Base-by-base conservation (phyloP, 768 basidiomycete genomes). In the Amanita rimosa region DNA sequence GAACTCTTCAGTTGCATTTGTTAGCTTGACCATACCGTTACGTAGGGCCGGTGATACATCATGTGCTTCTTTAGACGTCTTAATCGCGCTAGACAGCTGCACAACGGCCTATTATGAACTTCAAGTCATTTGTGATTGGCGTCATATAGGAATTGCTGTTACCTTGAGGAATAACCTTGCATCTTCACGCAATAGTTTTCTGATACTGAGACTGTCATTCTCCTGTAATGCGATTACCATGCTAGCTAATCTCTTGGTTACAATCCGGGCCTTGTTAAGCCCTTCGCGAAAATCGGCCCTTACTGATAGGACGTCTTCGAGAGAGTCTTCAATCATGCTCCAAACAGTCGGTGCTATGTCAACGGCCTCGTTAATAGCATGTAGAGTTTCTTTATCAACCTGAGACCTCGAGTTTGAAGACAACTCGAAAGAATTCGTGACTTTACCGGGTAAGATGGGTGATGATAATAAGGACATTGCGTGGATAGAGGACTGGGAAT, bases 121-220 rank as follows among this genome's bases (percentile, higher is more conserved):
- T 41, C 58, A 19, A 27, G 45, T 21, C 21, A 29, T 42, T 40
- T 34, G 41, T 2, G 46, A 36, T 43, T 9, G 34, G 24, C 46
- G 16, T 13, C 31, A 26, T 31, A 42, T 31, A 31, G 11, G 2
- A 8, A 13, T n/a, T 13, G 3, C 19, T 55, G 62, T 57, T 58
- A 88, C 90, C 75, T 88, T 92, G 51, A 88, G 76, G 59, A 96
- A 94, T 43, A 73, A 52, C 60, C 85, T 82, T 0, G 87, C 87
- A 55, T 89, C 81, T 50, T 89, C 85, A 35, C 82, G 80, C 44
- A 94, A 64, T 13, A 75, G 64, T 57, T 71, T 83, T 54, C 73
- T 69, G 52, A 88, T 79, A 35, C 69, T 68, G 11, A 64, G 62
- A n/a, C 66, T 54, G 40, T 81, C 72, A 49, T 74, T 76, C 16